These are phyloP conservation scores for Basidioascus undulatus DNA, from an alignment of 768 basidiomycete species.

Conservation along the genomic window DNA sequence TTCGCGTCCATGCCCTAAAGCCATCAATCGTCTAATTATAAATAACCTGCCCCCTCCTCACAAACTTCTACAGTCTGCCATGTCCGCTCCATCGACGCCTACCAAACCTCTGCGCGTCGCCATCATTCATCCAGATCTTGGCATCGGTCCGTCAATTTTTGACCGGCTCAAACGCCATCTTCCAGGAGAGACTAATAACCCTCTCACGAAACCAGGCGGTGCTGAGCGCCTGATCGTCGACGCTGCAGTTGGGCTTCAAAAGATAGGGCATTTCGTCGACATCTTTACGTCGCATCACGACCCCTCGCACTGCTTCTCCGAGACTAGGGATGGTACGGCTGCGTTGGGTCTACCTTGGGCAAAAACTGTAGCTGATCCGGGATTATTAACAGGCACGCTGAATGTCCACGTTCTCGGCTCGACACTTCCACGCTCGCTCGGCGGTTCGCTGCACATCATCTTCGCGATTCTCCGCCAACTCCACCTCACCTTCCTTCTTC, in stretches of 20 bases:
- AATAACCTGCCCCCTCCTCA: too few relatives aligned
- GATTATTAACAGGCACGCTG: conserved; percentile 40
- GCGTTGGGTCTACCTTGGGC: too few relatives aligned
- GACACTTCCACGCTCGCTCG: conserved; percentile 54
- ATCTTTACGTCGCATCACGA: conserved; percentile 90
- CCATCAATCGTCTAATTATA: too few relatives aligned
- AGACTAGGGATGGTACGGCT: conserved; percentile 60
- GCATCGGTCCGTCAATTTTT: conserved; percentile 40
- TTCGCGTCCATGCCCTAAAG: too few relatives aligned
- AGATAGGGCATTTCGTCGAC: conserved; percentile 57
- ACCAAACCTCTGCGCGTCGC: conserved; percentile 32
- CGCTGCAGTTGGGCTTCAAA: conserved; percentile 69
- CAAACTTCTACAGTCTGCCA: too few relatives aligned
- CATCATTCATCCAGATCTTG: conserved; percentile 82
- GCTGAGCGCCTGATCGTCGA: conserved; percentile 90
- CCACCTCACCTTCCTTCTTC: conserved; percentile 46
- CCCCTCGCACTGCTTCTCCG: conserved; percentile 65
- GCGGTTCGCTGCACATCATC: conserved; percentile 64
- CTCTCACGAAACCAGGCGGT: conserved; percentile 34
- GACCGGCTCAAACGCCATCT: background rate
- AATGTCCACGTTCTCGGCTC: conserved; percentile 45
- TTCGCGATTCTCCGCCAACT: conserved; percentile 74
- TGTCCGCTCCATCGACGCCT: too few relatives aligned
- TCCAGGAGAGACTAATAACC: background rate
- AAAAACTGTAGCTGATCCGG: background rate